Evolutionary conservation across 768 basidiomycete genomes (phyloP).

Genomic region (Suillus luteus): DNA sequence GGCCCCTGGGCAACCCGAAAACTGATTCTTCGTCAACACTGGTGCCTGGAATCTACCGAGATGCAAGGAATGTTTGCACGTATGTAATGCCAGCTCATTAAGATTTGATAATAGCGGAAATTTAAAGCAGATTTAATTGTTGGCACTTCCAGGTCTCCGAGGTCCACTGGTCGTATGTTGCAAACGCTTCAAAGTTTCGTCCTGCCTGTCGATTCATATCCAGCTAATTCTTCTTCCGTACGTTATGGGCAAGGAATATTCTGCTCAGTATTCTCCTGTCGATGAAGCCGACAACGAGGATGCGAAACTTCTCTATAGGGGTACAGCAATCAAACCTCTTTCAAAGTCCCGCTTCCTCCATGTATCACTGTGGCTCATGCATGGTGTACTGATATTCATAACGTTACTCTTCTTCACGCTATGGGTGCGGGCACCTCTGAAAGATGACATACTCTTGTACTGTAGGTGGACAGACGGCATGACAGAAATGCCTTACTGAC

Average conservation of each 20-base stretch:
- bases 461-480: not conserved
- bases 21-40: not conserved
- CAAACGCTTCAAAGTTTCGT: not conserved
- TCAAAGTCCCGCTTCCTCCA: not conserved
- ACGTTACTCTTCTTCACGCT: slow-evolving; percentile 12
- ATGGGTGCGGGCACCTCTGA: slow-evolving; percentile 8
- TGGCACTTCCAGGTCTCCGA: not conserved
- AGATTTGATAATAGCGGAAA: not conserved
- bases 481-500: not conserved
- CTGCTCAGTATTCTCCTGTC: not conserved
- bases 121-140: not conserved
- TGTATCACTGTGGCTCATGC: slow-evolving; percentile 8
- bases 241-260: not conserved
- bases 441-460: not conserved
- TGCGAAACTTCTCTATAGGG: not conserved
- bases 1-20: not conserved
- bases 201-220: not conserved
- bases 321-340: not conserved
- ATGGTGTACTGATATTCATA: slow-evolving; percentile 1
- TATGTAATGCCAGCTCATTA: not conserved
- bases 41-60: not conserved
- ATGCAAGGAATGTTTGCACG: not conserved
- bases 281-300: not conserved
- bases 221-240: not conserved
- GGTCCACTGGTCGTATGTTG: not conserved